Evolutionary conservation across 106 monocot species (phyloP).

Genomic region (Dendrobium huoshanense): DNA sequence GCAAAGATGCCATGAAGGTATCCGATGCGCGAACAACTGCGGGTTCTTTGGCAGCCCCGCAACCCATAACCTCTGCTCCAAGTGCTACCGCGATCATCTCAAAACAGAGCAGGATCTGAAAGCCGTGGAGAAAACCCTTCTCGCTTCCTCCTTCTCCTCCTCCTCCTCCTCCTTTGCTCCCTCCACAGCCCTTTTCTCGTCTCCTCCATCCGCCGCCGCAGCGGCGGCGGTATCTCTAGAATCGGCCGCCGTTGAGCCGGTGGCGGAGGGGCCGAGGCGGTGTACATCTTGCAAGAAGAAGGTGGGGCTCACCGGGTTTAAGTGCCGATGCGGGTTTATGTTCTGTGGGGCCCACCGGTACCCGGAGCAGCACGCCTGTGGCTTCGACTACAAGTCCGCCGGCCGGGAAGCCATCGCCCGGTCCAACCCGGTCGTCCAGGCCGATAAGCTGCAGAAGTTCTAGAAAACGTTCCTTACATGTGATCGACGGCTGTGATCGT

Average conservation of each 20-base stretch:
- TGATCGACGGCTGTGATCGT: neutral
- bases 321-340: constrained; percentile 8
- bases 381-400: constrained; percentile 43
- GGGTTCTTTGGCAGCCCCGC: constrained; percentile 42
- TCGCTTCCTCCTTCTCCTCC: neutral
- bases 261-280: constrained; percentile 9
- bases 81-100: constrained; percentile 30
- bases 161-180: neutral
- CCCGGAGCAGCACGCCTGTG: constrained; percentile 30
- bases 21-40: constrained; percentile 46
- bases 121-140: constrained; percentile 9
- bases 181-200: neutral
- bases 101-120: constrained; percentile 17
- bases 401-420: constrained; percentile 40
- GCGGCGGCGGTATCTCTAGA: neutral
- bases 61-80: constrained; percentile 40
- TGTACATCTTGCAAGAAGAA: constrained; percentile 34
- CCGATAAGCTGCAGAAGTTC: constrained; percentile 39
- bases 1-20: constrained; percentile 32
- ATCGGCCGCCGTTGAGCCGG: neutral
- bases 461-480: neutral
- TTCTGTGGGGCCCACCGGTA: constrained; percentile 15
- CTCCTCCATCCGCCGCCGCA: neutral
- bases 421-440: constrained; percentile 41
- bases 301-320: constrained; percentile 22